Conservation (phyloP, 2,329 filamentous ascomycete species). For the Trichoderma atrobrunneum region DNA sequence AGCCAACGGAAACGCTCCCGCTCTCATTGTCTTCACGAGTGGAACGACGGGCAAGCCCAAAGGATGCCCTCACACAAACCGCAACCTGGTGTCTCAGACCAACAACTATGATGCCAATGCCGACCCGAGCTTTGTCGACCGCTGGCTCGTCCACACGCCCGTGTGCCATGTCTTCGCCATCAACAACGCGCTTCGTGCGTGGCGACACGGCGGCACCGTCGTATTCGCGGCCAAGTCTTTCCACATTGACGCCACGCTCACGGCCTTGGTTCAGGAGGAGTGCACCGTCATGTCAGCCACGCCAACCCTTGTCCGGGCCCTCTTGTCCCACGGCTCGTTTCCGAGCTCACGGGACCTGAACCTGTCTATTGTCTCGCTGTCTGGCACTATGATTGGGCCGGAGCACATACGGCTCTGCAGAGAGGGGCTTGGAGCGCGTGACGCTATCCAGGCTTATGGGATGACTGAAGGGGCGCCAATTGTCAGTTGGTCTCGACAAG, state of each 20-base stretch:
- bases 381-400: conserved; percentile 32
- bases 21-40: conserved; percentile 47
- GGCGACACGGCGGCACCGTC: conserved; percentile 34
- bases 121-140: conserved; percentile 28
- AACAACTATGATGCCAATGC: conserved; percentile 37
- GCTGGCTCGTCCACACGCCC: conserved; percentile 40
- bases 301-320: conserved; percentile 35
- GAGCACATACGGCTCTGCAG: conserved; percentile 35
- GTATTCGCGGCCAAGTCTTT: conserved; percentile 38
- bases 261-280: conserved; percentile 32
- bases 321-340: conserved; percentile 32
- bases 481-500: conserved; percentile 38
- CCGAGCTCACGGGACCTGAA: conserved; percentile 28
- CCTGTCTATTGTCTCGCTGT: conserved; percentile 36
- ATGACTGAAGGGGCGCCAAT: conserved; percentile 46
- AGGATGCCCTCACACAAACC: conserved; percentile 42
- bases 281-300: conserved; percentile 42
- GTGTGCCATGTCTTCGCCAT: conserved; percentile 40
- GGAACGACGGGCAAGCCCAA: conserved; percentile 49
- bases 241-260: conserved; percentile 33
- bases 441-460: conserved; percentile 41
- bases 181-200: conserved; percentile 39
- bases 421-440: conserved; percentile 31
- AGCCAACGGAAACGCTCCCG: conserved; percentile 24
- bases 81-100: conserved; percentile 39